Evolutionary conservation across 306 rosid genomes (phyloP), one percentile per base, ranked within the genome.

Genomic region (Acacia acuminata): DNA sequence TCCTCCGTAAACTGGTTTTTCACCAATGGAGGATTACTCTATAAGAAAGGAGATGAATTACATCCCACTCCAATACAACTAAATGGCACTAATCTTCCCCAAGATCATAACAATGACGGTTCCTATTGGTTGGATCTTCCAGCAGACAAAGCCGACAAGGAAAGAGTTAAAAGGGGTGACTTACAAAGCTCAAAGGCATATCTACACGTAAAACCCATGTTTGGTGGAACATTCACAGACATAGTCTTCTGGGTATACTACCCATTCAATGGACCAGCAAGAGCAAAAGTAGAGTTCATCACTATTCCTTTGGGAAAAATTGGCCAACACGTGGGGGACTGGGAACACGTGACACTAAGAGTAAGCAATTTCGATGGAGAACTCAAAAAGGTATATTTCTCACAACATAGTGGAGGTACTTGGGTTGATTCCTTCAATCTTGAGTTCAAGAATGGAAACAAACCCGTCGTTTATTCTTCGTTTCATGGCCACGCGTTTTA

Each of bases 71-170:
- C 75, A 13, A 76, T 89, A 13, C 88, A 86, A 5, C 79, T 86
- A 19, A 75, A 38, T 2, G 91, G 91, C 12, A 48, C 88, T 5
- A 91, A 86, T 69, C 88, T 91, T 64, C 92, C 91, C 7, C 90
- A 87, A 44, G 91, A 88, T 1, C 90, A 85, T 12, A 27, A 83
- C 16, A 91, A 86, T 20, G 94, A 89, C 5, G 90, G 90, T 9
- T 76, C 80, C 13, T 91, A 77, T 71, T 91, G 94, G 94, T 3
- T 91, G 24, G 88, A 89, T 82, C 85, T 87, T 3, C 92, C 92
- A 1, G 74, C 17, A 3, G 91, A 86, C 32, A 30, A 79, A 38
- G 81, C 30, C 22, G 78, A 73, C 14, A 76, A 56, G 48, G 88
- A 87, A 38, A 84, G 87, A 75, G 88, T 91, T 8, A 87, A 84